Base-by-base conservation (phyloP, 176 grass and related monocot genomes). In the Stipa capillata region DNA sequence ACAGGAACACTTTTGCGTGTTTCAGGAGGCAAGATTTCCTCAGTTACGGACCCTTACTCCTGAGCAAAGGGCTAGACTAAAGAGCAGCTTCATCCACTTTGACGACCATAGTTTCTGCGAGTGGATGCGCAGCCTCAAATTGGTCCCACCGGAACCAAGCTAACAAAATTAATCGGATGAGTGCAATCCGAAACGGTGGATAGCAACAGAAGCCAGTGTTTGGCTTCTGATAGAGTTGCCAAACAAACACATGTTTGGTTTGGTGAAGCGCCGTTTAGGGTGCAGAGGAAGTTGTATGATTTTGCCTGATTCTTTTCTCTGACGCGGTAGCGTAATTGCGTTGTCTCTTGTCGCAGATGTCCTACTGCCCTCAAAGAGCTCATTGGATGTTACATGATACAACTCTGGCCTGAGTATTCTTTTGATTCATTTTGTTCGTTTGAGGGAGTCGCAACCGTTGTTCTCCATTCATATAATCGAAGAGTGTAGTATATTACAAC, bases 71-170 rank as follows among this genome's bases (percentile, higher is more conserved):
- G n/a, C n/a, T n/a, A n/a, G n/a, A n/a, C n/a, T n/a, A n/a, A n/a
- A n/a, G n/a, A 93, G 90, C 83, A 97, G 88, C 77, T 97, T 97
- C 83, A 72, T 97, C 77, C 85, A 89, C 36, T 97, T 93, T 2
- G 93, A 97, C 16, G 93, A 97, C 44, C 73, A 86, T 51, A 97
- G 93, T 67, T 93, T 97, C n/a, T n/a, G n/a, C n/a, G n/a, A n/a
- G n/a, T n/a, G n/a, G n/a, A n/a, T n/a, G n/a, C n/a, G n/a, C n/a
- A 97, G 88, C 80, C 85, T 97, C 81, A 97, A 97, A 71, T 80
- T 97, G 76, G 90, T 93, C 14, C 88, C 93, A 0, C 93, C 93
- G 11, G 88, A 93, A 82, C 88, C 90, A 45, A 91, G 90, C 65
- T 97, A 91, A 89, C 63, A 68, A 40, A 73, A 23, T 5, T 28